Evolutionary conservation across 768 basidiomycete genomes (phyloP).

Genomic region (Pleurotus ostreatus): DNA sequence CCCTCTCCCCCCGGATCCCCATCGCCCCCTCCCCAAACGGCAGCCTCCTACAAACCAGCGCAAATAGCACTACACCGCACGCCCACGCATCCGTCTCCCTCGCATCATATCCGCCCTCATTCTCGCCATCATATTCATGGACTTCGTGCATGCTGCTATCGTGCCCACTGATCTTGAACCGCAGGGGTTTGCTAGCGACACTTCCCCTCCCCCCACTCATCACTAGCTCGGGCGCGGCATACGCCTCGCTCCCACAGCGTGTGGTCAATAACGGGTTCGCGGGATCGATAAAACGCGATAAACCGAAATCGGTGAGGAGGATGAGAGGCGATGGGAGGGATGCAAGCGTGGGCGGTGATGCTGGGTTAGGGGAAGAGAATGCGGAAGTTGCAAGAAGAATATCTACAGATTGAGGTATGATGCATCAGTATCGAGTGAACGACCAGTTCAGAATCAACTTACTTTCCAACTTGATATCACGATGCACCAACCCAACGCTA

Average conservation of each 20-base stretch:
- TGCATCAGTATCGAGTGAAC: conserved; percentile 20
- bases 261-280: conserved; percentile 61
- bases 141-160: not conserved
- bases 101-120: conserved; percentile 44
- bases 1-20: conserved; percentile 37
- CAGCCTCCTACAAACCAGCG: conserved; percentile 61
- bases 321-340: conserved; percentile 53
- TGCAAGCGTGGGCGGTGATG: conserved; percentile 32
- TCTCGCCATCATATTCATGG: not conserved
- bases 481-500: conserved; percentile 77
- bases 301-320: conserved; percentile 86
- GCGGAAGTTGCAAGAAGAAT: conserved; percentile 61
- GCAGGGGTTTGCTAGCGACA: conserved; percentile 12
- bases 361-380: conserved; percentile 14
- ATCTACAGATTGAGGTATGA: conserved; percentile 36
- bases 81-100: conserved; percentile 88
- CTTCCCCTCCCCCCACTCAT: conserved; percentile 31
- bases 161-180: not conserved
- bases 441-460: conserved; percentile 28
- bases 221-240: conserved; percentile 78
- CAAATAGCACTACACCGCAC: conserved; percentile 83
- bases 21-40: conserved; percentile 65
- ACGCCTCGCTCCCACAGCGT: conserved; percentile 85
- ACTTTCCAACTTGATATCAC: conserved; percentile 90
- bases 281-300: conserved; percentile 80